phyloP scores from a whole-genome alignment of 495 filamentous ascomycete species.

The Neurospora africana region DNA sequence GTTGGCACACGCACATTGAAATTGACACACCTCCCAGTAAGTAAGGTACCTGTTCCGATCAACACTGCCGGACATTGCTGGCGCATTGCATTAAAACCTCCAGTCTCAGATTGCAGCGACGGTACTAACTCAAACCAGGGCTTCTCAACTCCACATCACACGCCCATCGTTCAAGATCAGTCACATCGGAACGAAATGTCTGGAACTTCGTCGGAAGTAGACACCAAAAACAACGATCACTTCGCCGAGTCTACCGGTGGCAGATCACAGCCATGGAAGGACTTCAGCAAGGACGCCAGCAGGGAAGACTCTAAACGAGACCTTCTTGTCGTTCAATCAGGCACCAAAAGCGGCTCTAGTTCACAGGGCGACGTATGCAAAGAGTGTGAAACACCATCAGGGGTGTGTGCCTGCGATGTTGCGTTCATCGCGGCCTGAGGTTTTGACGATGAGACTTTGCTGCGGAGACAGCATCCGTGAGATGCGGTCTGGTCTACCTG shows the following conservation, averaged over 20 bases:
- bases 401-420: not conserved
- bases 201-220: not conserved
- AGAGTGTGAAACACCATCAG: not conserved
- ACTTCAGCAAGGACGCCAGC: not conserved
- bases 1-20: not conserved
- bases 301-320: not conserved
- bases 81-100: not conserved
- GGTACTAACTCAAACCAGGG: not conserved
- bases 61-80: not conserved
- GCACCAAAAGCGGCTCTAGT: not conserved
- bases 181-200: not conserved
- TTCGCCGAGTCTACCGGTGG: not conserved
- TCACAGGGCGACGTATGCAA: not conserved
- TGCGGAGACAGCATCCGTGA: not conserved
- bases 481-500: not conserved
- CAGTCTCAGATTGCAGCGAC: not conserved
- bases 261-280: not conserved
- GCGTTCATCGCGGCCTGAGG: not conserved
- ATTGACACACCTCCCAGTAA: not conserved
- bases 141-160: not conserved
- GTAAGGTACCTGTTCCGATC: not conserved
- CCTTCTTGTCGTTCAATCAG: not conserved
- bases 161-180: not conserved
- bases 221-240: not conserved
- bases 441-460: not conserved